Evolutionary conservation across 176 grass and related monocot genomes (phyloP).

Genomic region (Oryza nivara): DNA sequence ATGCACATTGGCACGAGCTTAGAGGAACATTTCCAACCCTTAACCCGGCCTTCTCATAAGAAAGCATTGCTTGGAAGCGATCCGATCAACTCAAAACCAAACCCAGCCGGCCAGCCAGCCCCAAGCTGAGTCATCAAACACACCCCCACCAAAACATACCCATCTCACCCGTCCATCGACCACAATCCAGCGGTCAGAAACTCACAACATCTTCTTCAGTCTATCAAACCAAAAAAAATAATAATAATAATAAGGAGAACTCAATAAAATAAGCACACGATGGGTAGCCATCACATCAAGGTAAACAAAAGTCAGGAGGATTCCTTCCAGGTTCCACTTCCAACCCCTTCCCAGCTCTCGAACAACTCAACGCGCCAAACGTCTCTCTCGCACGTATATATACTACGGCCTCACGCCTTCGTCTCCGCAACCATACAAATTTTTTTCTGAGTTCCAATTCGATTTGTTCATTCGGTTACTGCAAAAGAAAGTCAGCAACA

Average conservation of each 20-base stretch:
- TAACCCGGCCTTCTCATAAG: slow-evolving; percentile 10
- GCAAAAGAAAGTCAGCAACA: slow-evolving; percentile 4
- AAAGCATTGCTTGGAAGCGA: slow-evolving; percentile 25
- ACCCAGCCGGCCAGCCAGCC: neutral
- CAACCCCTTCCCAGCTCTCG: slow-evolving; percentile 48
- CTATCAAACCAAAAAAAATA: neutral
- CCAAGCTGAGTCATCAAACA: slow-evolving; percentile 23
- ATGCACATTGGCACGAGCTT: neutral
- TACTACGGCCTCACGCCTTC: neutral
- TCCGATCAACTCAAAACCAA: slow-evolving; percentile 42
- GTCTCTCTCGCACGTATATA: slow-evolving; percentile 43
- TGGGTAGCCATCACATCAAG: slow-evolving; percentile 17
- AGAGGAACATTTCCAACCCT: slow-evolving; percentile 13
- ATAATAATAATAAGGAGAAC: neutral
- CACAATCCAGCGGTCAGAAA: neutral
- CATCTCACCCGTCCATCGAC: slow-evolving; percentile 12
- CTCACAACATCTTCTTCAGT: slow-evolving; percentile 29
- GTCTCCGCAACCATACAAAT: neutral
- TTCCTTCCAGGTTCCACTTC: slow-evolving; percentile 39
- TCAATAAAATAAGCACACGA: slow-evolving; percentile 2
- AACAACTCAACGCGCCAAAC: slow-evolving; percentile 60
- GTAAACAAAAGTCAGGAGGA: slow-evolving; percentile 14
- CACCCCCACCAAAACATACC: neutral
- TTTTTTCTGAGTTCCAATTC: neutral
- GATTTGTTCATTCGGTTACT: neutral